Base-by-base conservation (phyloP, 2,329 filamentous ascomycete species). In the Chaetomiaceae sp. region DNA sequence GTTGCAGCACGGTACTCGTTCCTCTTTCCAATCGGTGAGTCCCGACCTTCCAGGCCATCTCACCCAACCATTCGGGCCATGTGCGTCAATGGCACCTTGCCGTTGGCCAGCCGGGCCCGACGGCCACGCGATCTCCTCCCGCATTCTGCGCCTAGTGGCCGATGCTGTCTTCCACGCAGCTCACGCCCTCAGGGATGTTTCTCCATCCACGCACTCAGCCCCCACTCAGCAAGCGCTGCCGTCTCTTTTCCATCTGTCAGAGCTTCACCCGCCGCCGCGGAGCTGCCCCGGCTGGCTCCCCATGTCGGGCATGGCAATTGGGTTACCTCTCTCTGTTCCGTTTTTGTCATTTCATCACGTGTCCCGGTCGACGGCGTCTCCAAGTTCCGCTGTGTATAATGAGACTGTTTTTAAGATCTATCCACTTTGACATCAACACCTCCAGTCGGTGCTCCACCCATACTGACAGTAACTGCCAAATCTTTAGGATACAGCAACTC, bases 11-110 rank as follows among this genome's bases (percentile, higher is more conserved):
- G 67, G 59, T 68, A 69, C 55, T 73, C 71, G 55, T 77, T 73
- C 67, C 71, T 81, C 59, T 71, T 69, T 61, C 78, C 77, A 66
- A 77, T 80, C 68, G 78, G 78, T 80, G 68, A 75, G 77, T 67
- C 63, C 37, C 49, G 42, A 45, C 38, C 23, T 41, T 41, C 33
- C 38, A 44, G 46, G 25, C 58, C 55, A 53, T 66, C 69, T 61
- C 59, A 64, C 55, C 63, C 67, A 77, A 72, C 75, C 74, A 73
- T 73, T 71, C 69, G 59, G 64, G 66, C 71, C 70, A 62, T 71
- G 76, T 77, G 72, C 71, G 60, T 55, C 64, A 65, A 70, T 66
- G 60, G 58, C 62, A 62, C 59, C 45, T 59, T 72, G 57, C 65
- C 66, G 75, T 78, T 78, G 74, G 75, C 67, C 68, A 52, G 56